Base-by-base conservation (phyloP, 306 rosid genomes). In the Begonia loranthoides region DNA sequence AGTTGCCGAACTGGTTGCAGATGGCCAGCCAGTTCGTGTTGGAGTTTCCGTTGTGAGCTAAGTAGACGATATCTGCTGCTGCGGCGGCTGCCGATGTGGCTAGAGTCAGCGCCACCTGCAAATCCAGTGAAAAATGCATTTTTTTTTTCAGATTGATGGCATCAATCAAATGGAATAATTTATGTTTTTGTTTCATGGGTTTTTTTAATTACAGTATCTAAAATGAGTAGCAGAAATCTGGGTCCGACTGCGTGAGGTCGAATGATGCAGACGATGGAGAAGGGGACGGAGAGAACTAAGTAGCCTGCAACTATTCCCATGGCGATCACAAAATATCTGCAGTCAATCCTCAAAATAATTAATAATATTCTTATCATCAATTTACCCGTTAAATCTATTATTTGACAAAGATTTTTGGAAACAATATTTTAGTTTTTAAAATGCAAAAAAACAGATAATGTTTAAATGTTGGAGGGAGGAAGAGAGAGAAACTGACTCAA, bases 11-110 rank as follows among this genome's bases (percentile, higher is more conserved):
- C 55, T 84, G 95, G 51, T 81, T 78, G 76, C 97, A 89, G 2
- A 89, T 71, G 12, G 97, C 89, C 6, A 89, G 49, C 97, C 97
- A 89, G n/a, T 84, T 89, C 7, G 97, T 65, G 66, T 67, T 79
- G 1, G 83, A 57, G 36, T 84, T 73, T 0, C 97, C 97, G 50
- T 82, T 82, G 63, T 89, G 97, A 41, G 95, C 97, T 51, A 89
- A 53, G 66, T 74, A 81, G 4, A 81, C 89, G 54, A 84, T 73
- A 15, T 84, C 64, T 0, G 95, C 84, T 0, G 93, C 94, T n/a
- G 97, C 81, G 1, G 82, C 78, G 24, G 66, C 89, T 12, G 87
- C 71, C 0, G 93, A 57, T 14, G 86, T 68, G 2, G 76, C 72
- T 15, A 88, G 60, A 17, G 88, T 71, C 3, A 84, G 79, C 24